Evolutionary conservation across 352 stramenopile genomes (phyloP), one percentile per base, ranked within the genome.

Genomic region (Pythium apleroticum): DNA sequence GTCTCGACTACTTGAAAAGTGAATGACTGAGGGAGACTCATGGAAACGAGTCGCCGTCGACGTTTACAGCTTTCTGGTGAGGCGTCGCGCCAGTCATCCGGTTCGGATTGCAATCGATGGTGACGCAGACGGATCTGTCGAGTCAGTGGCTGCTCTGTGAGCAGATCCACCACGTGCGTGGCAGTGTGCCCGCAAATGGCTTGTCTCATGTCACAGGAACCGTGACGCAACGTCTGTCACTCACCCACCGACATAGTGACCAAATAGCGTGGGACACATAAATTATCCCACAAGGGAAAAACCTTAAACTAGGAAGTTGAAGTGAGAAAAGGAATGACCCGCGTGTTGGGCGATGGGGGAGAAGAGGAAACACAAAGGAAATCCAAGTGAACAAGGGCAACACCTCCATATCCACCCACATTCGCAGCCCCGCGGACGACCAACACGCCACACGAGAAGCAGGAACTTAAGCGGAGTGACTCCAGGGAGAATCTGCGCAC

Each of bases 281-380:
- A 27, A 50, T n/a, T 45, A 33, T 1, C 9, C 48, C 22, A 28
- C 31, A 10, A 46, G 45, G 20, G 53, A 48, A 27, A 53, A 69
- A 64, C 55, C 43, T 35, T 48, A 58, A 55, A 60, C 53, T 63
- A 41, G 63, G 63, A 69, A 60, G 63, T 69, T 69, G 63, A 69
- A 69, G 63, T 69, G 63, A 30, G 56, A 69, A 31, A 64, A 31
- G 63, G 55, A 41, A 20, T 41, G 28, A 56, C 27, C 28, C 6
- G 6, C 39, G 24, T 52, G 27, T 43, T 43, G 20, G 22, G 46
- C 46, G 46, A 31, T 3, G 46, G 50, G 28, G 52, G 17, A 22
- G 24, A 46, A 33, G 17, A 33, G 24, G 22, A 28, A 52, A 24
- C 48, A 19, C 22, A 50, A 20, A 28, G 35, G 43, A 50, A 50